Evolutionary conservation across 176 grass and related monocot genomes (phyloP).

Genomic region (Bothriochloa decipiens): DNA sequence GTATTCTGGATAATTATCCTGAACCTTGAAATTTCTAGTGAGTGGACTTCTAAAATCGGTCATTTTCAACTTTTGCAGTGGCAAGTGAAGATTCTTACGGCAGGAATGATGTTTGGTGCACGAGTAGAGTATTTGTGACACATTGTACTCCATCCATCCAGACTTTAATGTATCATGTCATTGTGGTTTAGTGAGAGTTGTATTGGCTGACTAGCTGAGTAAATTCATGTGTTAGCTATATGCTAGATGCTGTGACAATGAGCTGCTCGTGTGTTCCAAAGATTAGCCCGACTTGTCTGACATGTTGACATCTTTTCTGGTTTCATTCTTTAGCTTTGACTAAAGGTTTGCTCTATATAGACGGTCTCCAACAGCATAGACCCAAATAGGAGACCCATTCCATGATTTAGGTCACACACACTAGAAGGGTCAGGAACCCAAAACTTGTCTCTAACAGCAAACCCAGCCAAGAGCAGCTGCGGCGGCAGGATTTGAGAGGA

Average conservation of each 20-base stretch:
- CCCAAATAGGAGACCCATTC: no score
- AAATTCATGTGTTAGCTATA: conserved; percentile 11
- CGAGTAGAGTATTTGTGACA: background rate
- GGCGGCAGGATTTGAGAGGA: no score
- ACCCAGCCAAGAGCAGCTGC: no score
- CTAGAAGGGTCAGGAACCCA: no score
- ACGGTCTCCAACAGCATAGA: no score
- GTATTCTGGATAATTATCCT: background rate
- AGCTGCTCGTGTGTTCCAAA: conserved; percentile 3
- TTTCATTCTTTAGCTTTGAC: background rate
- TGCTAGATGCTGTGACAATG: conserved; percentile 22
- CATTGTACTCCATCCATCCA: conserved; percentile 25
- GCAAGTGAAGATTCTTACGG: conserved; percentile 40
- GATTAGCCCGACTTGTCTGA: background rate
- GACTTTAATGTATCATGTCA: conserved; percentile 37
- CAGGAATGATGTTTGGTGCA: background rate
- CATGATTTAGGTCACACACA: no score
- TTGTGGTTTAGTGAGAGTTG: conserved; percentile 23
- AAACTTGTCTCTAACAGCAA: no score
- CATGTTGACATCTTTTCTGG: background rate
- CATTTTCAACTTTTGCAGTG: conserved; percentile 35
- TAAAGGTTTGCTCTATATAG: no score
- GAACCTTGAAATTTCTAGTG: background rate
- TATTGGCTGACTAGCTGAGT: conserved; percentile 28
- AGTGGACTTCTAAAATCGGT: background rate